These are phyloP conservation scores for Helianthus tuberosus DNA, from an alignment of 129 eudicot species.

Conservation along the genomic window DNA sequence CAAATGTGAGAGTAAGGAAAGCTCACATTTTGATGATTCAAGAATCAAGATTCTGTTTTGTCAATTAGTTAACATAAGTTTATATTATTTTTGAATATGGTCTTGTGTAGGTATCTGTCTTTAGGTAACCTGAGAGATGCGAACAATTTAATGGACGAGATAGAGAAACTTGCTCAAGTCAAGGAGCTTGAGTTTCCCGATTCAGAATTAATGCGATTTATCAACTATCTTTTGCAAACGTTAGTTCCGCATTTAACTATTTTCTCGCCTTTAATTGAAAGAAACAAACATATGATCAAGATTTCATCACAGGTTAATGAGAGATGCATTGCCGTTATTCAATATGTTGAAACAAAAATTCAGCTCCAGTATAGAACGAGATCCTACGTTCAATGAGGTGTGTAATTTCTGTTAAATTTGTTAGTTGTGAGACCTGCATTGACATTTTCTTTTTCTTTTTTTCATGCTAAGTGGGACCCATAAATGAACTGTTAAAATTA, in stretches of 20 bases:
- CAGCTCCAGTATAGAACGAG: slow-evolving; percentile 76
- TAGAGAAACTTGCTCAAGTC: slow-evolving; percentile 57
- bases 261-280: background rate
- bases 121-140: slow-evolving; percentile 92
- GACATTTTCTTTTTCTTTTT: background rate
- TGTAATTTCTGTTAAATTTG: slow-evolving; percentile 9
- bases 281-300: background rate
- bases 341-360: slow-evolving; percentile 79
- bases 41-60: slow-evolving; percentile 9
- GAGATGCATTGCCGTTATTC: slow-evolving; percentile 95
- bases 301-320: slow-evolving; percentile 65
- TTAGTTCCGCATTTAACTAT: slow-evolving; percentile 39
- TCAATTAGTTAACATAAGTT: background rate
- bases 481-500: background rate
- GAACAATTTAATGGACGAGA: slow-evolving; percentile 77
- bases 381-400: slow-evolving; percentile 79
- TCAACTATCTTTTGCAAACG: slow-evolving; percentile 77
- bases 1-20: background rate
- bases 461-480: background rate
- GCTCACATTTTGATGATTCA: background rate
- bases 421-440: background rate
- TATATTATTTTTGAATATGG: background rate
- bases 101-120: slow-evolving; percentile 67
- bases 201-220: slow-evolving; percentile 73
- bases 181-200: slow-evolving; percentile 62